phyloP scores from a whole-genome alignment of 129 eudicot species.

The Ambrosia trifida region DNA sequence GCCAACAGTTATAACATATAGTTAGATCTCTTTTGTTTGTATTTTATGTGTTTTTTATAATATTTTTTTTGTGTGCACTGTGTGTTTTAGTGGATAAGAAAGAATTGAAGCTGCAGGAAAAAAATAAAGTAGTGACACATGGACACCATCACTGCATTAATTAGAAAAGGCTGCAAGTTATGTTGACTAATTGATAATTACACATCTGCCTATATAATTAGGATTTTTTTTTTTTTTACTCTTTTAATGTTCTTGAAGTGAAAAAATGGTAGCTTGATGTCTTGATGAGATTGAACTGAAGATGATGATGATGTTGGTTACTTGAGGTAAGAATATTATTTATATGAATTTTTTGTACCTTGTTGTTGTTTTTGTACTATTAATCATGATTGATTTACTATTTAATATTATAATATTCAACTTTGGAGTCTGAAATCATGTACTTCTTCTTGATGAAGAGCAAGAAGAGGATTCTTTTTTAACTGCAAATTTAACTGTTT shows the following conservation, averaged over 20 bases:
- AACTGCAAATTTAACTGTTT: neutral
- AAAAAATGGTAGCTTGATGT: constrained; percentile 16
- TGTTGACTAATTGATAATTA: constrained; percentile 6
- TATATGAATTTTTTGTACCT: constrained; percentile 16
- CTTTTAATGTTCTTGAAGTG: constrained; percentile 3
- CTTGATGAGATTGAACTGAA: constrained; percentile 30
- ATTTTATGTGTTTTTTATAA: constrained; percentile 10
- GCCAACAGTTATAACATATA: neutral
- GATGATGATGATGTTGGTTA: constrained; percentile 24
- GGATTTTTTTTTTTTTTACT: no score
- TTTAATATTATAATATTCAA: constrained; percentile 26
- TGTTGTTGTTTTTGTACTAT: constrained; percentile 25
- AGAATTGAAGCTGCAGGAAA: constrained; percentile 5
- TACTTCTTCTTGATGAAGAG: constrained; percentile 32
- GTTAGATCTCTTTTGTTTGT: neutral
- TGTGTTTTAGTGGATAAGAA: constrained; percentile 3
- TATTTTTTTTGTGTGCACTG: constrained; percentile 6
- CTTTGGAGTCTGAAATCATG: constrained; percentile 36
- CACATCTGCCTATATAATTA: neutral
- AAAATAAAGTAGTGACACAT: constrained; percentile 33
- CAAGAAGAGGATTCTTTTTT: constrained; percentile 16
- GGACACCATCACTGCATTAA: constrained; percentile 18
- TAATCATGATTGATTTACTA: constrained; percentile 27
- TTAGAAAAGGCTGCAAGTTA: constrained; percentile 28
- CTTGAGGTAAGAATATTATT: constrained; percentile 4